phyloP scores from a whole-genome alignment of 176 grass and related monocot species.

The Carex cristatella region DNA sequence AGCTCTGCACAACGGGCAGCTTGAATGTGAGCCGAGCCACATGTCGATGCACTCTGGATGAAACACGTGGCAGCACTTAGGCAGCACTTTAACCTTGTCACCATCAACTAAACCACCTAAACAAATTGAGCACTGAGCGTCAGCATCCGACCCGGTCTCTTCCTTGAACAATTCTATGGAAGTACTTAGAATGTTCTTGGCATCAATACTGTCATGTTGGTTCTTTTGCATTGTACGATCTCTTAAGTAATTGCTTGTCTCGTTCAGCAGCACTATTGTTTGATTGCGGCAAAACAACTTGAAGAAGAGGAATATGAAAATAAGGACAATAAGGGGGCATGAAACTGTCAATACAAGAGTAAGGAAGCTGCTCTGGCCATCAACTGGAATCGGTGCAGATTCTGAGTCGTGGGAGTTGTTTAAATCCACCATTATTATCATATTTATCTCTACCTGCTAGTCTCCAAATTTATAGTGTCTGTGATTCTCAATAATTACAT shows the following conservation, averaged over 20 bases:
- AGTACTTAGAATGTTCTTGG: conserved; percentile 31
- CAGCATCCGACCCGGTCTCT: conserved; percentile 17
- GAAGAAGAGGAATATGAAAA: background rate
- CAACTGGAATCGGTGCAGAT: background rate
- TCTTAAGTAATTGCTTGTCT: background rate
- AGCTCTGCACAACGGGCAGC: conserved; percentile 69
- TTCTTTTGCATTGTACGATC: background rate
- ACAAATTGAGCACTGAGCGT: conserved; percentile 66
- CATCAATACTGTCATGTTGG: conserved; percentile 25
- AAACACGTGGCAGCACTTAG: conserved; percentile 63
- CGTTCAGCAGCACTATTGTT: background rate
- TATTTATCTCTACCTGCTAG: background rate
- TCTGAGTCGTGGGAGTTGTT: background rate
- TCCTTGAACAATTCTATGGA: conserved; percentile 33
- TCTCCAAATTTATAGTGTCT: background rate
- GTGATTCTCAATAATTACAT: background rate
- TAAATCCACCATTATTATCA: background rate
- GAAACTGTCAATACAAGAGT: background rate
- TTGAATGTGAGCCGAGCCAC: conserved; percentile 57
- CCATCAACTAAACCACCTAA: conserved; percentile 48
- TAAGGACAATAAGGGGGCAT: background rate
- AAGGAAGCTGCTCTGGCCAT: background rate
- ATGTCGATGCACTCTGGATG: conserved; percentile 80
- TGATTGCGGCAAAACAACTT: background rate
- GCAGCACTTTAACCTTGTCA: conserved; percentile 71